Conservation (phyloP, 768 basidiomycete species). For the Phylloporus scabripes region DNA sequence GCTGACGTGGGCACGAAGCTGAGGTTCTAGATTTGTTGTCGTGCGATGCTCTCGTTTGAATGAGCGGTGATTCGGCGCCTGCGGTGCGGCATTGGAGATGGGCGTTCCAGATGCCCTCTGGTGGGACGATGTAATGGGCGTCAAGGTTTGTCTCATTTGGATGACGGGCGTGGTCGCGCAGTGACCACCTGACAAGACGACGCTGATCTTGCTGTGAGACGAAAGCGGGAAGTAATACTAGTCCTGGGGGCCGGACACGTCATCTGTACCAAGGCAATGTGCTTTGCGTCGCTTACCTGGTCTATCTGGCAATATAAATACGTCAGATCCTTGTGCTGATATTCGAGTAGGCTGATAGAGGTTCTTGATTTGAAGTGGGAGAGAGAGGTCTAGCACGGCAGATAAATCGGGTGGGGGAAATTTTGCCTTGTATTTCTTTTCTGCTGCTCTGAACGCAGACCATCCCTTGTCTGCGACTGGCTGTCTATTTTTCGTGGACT, state of each 20-base stretch:
- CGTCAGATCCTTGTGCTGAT: neutral
- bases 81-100: constrained; percentile 36
- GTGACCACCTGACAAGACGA: constrained; percentile 63
- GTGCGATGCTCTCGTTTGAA: constrained; percentile 35
- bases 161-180: constrained; percentile 64
- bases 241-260: constrained; percentile 47
- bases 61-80: constrained; percentile 28
- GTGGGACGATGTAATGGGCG: constrained; percentile 75
- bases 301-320: constrained; percentile 27
- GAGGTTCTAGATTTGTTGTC: constrained; percentile 9
- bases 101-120: constrained; percentile 72
- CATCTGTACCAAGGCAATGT: neutral
- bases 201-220: constrained; percentile 60
- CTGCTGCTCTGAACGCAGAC: constrained; percentile 71
- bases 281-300: constrained; percentile 32
- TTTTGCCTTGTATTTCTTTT: constrained; percentile 74
- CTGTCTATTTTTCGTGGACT: constrained; percentile 52
- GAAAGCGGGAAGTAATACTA: constrained; percentile 79
- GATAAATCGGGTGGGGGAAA: constrained; percentile 76
- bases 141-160: constrained; percentile 92
- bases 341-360: constrained; percentile 5
- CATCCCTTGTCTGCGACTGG: constrained; percentile 45
- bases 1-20: constrained; percentile 51
- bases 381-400: constrained; percentile 61
- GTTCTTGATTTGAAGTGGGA: constrained; percentile 27